Base-by-base conservation (phyloP, 2,329 filamentous ascomycete genomes). In the Simplicillium aogashimaense region DNA sequence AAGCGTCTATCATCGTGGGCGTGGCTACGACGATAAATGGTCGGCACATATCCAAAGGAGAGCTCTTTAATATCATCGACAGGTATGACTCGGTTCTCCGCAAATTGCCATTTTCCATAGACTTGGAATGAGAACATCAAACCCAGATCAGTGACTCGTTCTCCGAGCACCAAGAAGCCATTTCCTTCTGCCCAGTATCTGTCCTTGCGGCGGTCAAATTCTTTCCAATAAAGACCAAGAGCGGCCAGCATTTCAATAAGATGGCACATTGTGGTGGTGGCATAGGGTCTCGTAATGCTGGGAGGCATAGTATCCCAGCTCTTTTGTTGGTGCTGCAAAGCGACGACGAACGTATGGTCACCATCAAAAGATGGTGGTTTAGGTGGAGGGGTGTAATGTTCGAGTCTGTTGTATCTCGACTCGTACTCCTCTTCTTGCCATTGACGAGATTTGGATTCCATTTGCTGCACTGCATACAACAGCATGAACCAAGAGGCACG, bases 201-300 rank as follows among this genome's bases (percentile, higher is more conserved):
- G 46, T 75, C 69, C 11, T 55, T 56, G 8, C 55, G 65, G 29
- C 70, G 62, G 47, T 76, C 69, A 46, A 78, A 78, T 40, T 72
- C 69, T 45, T 70, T 73, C 74, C 74, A 78, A 53, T 78, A 67
- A 7, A 78, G 62, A 7, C 74, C 72, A 13, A 76, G 56, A 42
- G 70, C 66, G 4, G 69, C 69, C 18, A 70, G 62, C 43, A 76
- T 68, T 57, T 76, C 72, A 25, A 76, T 55, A 3, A 75, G 53
- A 46, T 76, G 72, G 40, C 66, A 73, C 44, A 76, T 70, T n/a
- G 71, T 70, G 0, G 67, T 74, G 0, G 68, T 74, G 3, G 69
- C 70, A 37, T 72, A 74, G 0, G 70, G 70, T 29, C 67, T 67
- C 29, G 58, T 63, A 37, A 73, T 51, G 28, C 58, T 57, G 1